Evolutionary conservation across 352 stramenopile species (phyloP).

Genomic region (Phytophthora constricta): DNA sequence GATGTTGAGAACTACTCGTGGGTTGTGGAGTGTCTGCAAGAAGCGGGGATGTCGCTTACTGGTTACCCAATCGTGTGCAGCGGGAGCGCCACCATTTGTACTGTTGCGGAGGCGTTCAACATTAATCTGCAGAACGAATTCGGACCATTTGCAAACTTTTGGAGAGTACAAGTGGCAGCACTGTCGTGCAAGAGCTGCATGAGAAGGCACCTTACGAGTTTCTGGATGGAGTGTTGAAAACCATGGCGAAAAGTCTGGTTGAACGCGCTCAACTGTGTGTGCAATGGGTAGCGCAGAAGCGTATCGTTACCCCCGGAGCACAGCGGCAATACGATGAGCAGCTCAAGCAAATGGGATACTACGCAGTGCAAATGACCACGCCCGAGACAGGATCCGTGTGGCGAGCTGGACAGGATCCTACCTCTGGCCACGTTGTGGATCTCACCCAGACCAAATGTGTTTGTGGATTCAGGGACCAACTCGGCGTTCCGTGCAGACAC

Average conservation of each 20-base stretch:
- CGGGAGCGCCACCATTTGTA: neutral
- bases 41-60: neutral
- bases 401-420: neutral
- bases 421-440: neutral
- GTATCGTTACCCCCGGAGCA: neutral
- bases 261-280: neutral
- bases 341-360: neutral
- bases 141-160: neutral
- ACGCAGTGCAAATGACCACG: neutral
- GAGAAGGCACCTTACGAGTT: neutral
- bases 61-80: neutral
- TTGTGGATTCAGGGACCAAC: conserved; percentile 1
- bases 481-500: neutral
- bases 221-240: neutral
- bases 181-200: neutral
- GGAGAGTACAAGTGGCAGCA: neutral
- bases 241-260: neutral
- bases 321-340: neutral
- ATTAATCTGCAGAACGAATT: neutral
- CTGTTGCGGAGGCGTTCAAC: neutral
- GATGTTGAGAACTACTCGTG: conserved; percentile 1
- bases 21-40: neutral
- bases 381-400: neutral
- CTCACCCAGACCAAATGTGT: neutral
- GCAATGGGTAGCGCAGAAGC: neutral